phyloP scores from a whole-genome alignment of 108 stramenopile genomes.

The Stephanodiscus minutulus region DNA sequence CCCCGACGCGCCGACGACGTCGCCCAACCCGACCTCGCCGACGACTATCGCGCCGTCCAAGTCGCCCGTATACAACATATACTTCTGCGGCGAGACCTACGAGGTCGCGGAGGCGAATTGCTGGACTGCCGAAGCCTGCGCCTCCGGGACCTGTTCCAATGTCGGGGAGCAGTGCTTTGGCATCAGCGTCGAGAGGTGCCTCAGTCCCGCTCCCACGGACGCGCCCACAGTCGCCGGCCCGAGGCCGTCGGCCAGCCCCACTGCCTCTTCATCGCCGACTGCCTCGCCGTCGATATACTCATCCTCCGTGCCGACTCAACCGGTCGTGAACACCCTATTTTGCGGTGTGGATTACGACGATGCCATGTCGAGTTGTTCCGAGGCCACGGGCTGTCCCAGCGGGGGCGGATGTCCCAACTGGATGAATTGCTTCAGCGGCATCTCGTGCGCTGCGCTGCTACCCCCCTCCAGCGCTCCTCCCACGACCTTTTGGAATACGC shows the following conservation, averaged over 20 bases:
- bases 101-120: slow-evolving; percentile 13
- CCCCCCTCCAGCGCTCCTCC: slow-evolving; percentile 5
- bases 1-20: not conserved
- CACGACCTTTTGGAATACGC: not conserved
- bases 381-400: slow-evolving; percentile 19
- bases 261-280: not conserved
- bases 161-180: not conserved
- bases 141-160: not conserved
- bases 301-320: slow-evolving; percentile 9
- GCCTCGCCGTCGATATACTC: not conserved
- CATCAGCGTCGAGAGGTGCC: not conserved
- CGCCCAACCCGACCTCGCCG: no score
- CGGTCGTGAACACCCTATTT: slow-evolving; percentile 7
- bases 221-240: not conserved
- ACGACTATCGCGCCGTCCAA: no score
- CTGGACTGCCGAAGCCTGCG: slow-evolving; percentile 4
- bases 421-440: slow-evolving; percentile 26
- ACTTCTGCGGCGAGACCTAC: slow-evolving; percentile 23
- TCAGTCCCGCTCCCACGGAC: not conserved
- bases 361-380: slow-evolving; percentile 8
- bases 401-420: slow-evolving; percentile 23
- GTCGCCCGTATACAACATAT: not conserved
- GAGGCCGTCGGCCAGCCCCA: slow-evolving; percentile 1
- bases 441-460: not conserved
- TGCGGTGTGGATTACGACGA: slow-evolving; percentile 24